Percentiles rank a stretch among this genome's conserved stretches.
These are phyloP conservation scores for Linanthus parryae DNA, from an alignment of 148 eudicot species.

Conservation along the genomic window DNA sequence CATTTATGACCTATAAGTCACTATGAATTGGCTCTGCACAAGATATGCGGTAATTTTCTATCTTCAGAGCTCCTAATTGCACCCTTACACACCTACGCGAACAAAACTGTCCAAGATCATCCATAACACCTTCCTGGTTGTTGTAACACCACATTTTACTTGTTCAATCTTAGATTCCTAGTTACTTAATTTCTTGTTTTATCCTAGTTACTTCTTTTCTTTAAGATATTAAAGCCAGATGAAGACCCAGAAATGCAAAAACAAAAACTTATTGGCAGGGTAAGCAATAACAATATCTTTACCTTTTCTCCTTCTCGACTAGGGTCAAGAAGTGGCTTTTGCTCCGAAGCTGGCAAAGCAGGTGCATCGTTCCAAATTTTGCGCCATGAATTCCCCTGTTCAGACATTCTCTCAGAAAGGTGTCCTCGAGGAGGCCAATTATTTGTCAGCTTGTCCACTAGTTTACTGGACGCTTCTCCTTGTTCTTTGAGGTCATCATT, in stretches of 20 bases:
- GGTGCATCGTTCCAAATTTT: constrained; percentile 88
- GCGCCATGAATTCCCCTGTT: constrained; percentile 78
- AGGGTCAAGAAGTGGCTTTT: constrained; percentile 87
- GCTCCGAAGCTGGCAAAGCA: constrained; percentile 76
- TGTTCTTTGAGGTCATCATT: constrained; percentile 29
- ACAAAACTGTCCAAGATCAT: too few relatives aligned
- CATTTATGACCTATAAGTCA: too few relatives aligned
- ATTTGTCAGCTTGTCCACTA: constrained; percentile 12
- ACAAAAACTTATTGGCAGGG: too few relatives aligned
- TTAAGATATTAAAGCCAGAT: not conserved
- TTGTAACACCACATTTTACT: too few relatives aligned
- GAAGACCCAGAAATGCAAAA: not conserved
- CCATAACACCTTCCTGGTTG: too few relatives aligned
- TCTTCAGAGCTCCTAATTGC: too few relatives aligned
- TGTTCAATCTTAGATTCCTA: too few relatives aligned
- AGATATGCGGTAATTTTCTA: too few relatives aligned
- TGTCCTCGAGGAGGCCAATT: constrained; percentile 88
- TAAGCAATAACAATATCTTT: too few relatives aligned
- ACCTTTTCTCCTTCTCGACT: constrained; percentile 98
- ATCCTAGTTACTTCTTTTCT: not conserved
- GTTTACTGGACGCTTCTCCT: constrained; percentile 16
- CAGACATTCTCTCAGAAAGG: constrained; percentile 93
- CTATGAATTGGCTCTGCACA: too few relatives aligned
- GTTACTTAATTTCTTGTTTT: too few relatives aligned
- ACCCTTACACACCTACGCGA: too few relatives aligned